These are phyloP conservation scores for Phenoliferia sp. DNA, from an alignment of 1,284 basidiomycete genomes.

Conservation along the genomic window DNA sequence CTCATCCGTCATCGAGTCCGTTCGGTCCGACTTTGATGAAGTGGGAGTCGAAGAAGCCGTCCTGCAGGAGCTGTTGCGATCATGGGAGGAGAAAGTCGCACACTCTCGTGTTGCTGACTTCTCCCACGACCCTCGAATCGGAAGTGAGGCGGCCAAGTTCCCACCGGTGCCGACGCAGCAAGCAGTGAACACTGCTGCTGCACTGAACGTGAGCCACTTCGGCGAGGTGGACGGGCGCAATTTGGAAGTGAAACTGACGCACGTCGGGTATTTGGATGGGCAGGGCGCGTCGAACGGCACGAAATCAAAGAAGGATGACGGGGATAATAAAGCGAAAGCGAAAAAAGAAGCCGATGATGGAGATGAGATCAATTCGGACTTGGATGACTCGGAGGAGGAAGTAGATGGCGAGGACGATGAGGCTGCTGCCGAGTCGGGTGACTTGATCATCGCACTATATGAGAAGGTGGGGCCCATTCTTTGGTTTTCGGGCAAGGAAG, in stretches of 20 bases:
- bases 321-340: constrained; percentile 7
- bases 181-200: background rate
- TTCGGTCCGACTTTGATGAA: constrained; percentile 94
- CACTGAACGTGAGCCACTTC: background rate
- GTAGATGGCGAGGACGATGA: constrained; percentile 66
- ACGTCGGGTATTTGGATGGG: background rate
- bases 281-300: background rate
- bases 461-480: constrained; percentile 68
- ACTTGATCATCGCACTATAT: constrained; percentile 97
- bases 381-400: constrained; percentile 81
- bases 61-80: constrained; percentile 82
- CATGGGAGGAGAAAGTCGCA: constrained; percentile 91
- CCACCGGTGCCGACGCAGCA: constrained; percentile 10
- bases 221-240: background rate
- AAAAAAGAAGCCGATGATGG: constrained; percentile 35
- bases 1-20: constrained; percentile 85
- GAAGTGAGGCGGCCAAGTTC: constrained; percentile 16
- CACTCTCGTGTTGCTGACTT: constrained; percentile 92
- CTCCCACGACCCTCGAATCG: constrained; percentile 42
- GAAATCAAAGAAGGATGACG: constrained; percentile 1
- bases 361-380: constrained; percentile 91
- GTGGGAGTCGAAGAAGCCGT: constrained; percentile 92
- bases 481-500: background rate
- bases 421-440: constrained; percentile 56
- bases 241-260: background rate